Conservation (phyloP, 345 rosid genomes). For the Lepidium aucheri region DNA sequence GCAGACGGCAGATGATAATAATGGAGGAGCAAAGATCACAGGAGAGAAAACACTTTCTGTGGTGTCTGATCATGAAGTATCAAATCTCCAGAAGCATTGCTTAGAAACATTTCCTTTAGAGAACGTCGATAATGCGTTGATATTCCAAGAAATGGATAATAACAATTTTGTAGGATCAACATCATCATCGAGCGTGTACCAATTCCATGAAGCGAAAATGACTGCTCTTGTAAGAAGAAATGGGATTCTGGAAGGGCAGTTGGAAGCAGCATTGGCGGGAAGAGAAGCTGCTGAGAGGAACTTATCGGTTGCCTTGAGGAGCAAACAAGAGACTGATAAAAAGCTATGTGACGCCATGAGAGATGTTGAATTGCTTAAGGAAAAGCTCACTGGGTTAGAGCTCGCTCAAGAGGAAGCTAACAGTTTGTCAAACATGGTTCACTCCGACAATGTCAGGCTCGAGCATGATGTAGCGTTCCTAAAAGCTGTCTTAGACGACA, state of each 20-base stretch:
- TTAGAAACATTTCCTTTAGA: slow-evolving; percentile 36
- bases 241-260: slow-evolving; percentile 66
- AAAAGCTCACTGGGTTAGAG: slow-evolving; percentile 68
- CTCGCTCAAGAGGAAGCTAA: slow-evolving; percentile 86
- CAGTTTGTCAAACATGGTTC: slow-evolving; percentile 77
- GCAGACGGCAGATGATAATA: slow-evolving; percentile 44
- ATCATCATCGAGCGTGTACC: slow-evolving; percentile 54
- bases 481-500: slow-evolving; percentile 89
- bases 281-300: slow-evolving; percentile 71
- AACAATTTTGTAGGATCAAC: slow-evolving; percentile 19
- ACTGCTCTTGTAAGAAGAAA: slow-evolving; percentile 63
- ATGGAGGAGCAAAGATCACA: slow-evolving; percentile 41
- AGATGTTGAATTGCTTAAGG: slow-evolving; percentile 84
- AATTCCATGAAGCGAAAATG: slow-evolving; percentile 70
- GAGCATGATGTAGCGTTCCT: slow-evolving; percentile 98
- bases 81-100: slow-evolving; percentile 30
- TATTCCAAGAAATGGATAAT: slow-evolving; percentile 41
- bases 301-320: slow-evolving; percentile 53
- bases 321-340: slow-evolving; percentile 83
- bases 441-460: slow-evolving; percentile 90
- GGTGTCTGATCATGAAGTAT: slow-evolving; percentile 36
- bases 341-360: slow-evolving; percentile 48
- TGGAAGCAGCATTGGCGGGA: slow-evolving; percentile 57
- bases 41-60: slow-evolving; percentile 39
- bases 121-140: slow-evolving; percentile 28